A percentile compares a stretch with the other conserved stretches of the same genome.
phyloP scores from a whole-genome alignment of 2,329 filamentous ascomycete species.

The Penicillium crustosum region DNA sequence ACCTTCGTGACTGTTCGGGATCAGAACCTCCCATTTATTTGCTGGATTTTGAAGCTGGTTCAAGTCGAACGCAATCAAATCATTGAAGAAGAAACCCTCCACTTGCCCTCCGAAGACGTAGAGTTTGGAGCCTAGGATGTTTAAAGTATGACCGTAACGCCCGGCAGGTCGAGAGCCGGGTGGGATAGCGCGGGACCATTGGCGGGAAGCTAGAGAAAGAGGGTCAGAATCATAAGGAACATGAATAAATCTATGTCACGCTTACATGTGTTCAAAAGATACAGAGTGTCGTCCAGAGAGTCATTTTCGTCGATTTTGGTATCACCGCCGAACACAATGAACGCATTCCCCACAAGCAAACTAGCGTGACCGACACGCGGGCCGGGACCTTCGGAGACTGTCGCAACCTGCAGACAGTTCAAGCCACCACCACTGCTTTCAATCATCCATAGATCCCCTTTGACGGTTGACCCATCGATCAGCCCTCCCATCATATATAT shows the following conservation, averaged over 20 bases:
- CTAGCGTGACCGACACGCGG: conserved; percentile 93
- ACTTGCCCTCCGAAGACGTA: conserved; percentile 98
- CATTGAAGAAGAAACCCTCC: conserved; percentile 97
- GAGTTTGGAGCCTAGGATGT: conserved; percentile 94
- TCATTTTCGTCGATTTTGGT: conserved; percentile 95
- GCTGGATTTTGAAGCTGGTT: conserved; percentile 89
- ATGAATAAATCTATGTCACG: conserved; percentile 20
- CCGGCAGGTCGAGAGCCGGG: conserved; percentile 82
- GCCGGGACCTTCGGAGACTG: conserved; percentile 89
- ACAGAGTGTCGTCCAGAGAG: conserved; percentile 88
- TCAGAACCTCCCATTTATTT: conserved; percentile 93
- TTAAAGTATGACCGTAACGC: conserved; percentile 92
- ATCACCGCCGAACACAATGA: conserved; percentile 97
- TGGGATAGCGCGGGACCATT: conserved; percentile 94
- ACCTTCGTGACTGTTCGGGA: conserved; percentile 65
- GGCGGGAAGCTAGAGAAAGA: conserved; percentile 71
- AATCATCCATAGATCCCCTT: conserved; percentile 97
- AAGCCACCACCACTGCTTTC: conserved; percentile 80
- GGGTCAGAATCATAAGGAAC: conserved; percentile 32
- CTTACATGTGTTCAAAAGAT: conserved; percentile 96
- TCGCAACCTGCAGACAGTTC: conserved; percentile 86
- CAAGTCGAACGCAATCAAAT: conserved; percentile 89
- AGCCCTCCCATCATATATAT: conserved; percentile 97
- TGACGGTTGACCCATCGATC: conserved; percentile 91
- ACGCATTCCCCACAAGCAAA: conserved; percentile 93